A percentile compares a stretch with the other conserved stretches of the same genome.
These are phyloP conservation scores for Lablab purpureus DNA, from an alignment of 306 rosid genomes.

Conservation along the genomic window DNA sequence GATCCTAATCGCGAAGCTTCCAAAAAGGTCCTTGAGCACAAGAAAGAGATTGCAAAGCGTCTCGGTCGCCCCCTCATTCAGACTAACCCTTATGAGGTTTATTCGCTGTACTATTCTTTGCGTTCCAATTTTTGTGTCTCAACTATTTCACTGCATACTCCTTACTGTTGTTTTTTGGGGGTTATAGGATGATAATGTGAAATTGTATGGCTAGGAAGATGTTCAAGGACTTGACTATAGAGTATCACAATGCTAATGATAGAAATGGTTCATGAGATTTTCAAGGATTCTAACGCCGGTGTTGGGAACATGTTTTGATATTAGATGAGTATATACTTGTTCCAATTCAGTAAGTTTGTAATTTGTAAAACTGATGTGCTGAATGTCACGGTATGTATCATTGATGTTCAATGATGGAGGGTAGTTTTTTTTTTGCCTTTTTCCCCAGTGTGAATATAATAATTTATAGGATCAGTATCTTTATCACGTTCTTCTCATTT, in stretches of 20 bases:
- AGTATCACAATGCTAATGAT: background rate
- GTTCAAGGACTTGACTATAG: background rate
- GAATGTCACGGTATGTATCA: conserved; percentile 4
- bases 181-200: background rate
- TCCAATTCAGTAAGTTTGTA: background rate
- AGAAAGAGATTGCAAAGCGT: conserved; percentile 91
- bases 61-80: conserved; percentile 96
- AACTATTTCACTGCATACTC: background rate
- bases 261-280: background rate
- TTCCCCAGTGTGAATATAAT: background rate
- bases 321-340: background rate
- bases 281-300: background rate
- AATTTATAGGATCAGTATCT: background rate
- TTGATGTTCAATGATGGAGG: background rate
- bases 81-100: conserved; percentile 91
- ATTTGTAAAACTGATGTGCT: background rate
- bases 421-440: background rate
- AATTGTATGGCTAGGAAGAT: background rate
- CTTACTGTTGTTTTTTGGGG: background rate
- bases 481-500: background rate
- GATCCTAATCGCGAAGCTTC: conserved; percentile 97
- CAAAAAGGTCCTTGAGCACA: conserved; percentile 83
- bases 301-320: background rate
- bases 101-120: background rate
- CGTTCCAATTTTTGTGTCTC: too few relatives aligned